Percentiles rank a stretch among this genome's conserved stretches.
phyloP scores from a whole-genome alignment of 2,329 filamentous ascomycete genomes.

The Hawksworthiomyces lignivorus region DNA sequence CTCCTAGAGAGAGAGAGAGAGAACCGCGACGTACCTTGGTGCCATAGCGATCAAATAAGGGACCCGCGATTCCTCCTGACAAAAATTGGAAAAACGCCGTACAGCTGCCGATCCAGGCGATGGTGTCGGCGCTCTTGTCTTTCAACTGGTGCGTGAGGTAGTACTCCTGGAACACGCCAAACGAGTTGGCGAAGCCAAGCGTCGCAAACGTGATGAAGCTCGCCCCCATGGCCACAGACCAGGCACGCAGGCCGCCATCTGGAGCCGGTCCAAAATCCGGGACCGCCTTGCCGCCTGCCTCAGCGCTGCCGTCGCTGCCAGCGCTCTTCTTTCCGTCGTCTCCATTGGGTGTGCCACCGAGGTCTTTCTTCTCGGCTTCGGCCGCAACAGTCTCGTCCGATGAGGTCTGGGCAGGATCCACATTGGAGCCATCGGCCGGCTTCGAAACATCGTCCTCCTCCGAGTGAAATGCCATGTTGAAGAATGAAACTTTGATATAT shows the following conservation, averaged over 20 bases:
- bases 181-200: conserved; percentile 30
- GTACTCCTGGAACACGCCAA: conserved; percentile 29
- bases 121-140: conserved; percentile 21
- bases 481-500: no score
- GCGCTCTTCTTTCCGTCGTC: not conserved
- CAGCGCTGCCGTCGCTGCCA: conserved; percentile 8
- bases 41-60: conserved; percentile 31
- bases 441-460: no score
- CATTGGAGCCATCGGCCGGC: no score
- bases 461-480: no score
- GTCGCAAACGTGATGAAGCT: conserved; percentile 23
- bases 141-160: conserved; percentile 26
- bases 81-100: conserved; percentile 23
- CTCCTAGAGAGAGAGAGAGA: no score
- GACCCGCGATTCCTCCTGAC: conserved; percentile 22
- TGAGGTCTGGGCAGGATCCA: no score
- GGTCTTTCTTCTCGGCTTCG: not conserved
- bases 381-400: not conserved
- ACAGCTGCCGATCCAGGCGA: conserved; percentile 35
- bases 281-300: no score
- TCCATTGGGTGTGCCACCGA: not conserved
- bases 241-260: conserved; percentile 22
- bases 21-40: no score
- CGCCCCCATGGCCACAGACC: conserved; percentile 20
- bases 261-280: conserved; percentile 11